Percentiles rank a stretch among this genome's conserved stretches.
Conservation (phyloP, 2,329 filamentous ascomycete species). For the Talaromyces rugulosus region DNA sequence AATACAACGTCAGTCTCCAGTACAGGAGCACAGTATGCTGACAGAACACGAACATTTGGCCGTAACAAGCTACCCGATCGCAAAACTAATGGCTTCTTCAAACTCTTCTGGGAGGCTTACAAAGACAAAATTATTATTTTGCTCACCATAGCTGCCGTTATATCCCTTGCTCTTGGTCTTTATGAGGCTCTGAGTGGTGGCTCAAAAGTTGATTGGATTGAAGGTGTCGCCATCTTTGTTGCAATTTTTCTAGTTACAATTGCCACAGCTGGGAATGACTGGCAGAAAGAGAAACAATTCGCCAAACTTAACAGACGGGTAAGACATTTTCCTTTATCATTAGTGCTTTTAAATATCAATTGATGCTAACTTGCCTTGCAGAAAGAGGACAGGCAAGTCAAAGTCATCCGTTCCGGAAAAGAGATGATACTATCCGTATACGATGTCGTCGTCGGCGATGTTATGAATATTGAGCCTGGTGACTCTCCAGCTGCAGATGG, state of each 20-base stretch:
- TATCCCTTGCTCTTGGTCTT: conserved; percentile 65
- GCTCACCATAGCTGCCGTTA: conserved; percentile 62
- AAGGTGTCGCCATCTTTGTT: conserved; percentile 63
- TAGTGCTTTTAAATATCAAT: background rate
- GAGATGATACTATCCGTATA: conserved; percentile 60
- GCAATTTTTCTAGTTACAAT: conserved; percentile 62
- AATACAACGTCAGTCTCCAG: conserved; percentile 12
- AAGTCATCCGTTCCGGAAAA: conserved; percentile 64
- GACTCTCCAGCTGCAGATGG: conserved; percentile 69
- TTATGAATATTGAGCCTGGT: conserved; percentile 65
- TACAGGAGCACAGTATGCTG: conserved; percentile 40
- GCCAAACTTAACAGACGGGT: conserved; percentile 55
- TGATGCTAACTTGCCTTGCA: conserved; percentile 29
- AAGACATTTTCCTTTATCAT: conserved; percentile 12
- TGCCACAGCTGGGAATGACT: conserved; percentile 62
- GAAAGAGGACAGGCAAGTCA: conserved; percentile 63
- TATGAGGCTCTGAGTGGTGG: conserved; percentile 59
- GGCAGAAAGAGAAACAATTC: conserved; percentile 65
- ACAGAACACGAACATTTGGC: conserved; percentile 58
- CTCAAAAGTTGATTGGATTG: conserved; percentile 59
- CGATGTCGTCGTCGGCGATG: conserved; percentile 65
- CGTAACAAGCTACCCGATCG: conserved; percentile 61
- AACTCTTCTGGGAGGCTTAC: conserved; percentile 64
- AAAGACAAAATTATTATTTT: conserved; percentile 71
- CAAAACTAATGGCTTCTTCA: conserved; percentile 58